These are phyloP conservation scores for Barbatosphaeria neglecta DNA, from an alignment of 495 filamentous ascomycete species.

Conservation along the genomic window DNA sequence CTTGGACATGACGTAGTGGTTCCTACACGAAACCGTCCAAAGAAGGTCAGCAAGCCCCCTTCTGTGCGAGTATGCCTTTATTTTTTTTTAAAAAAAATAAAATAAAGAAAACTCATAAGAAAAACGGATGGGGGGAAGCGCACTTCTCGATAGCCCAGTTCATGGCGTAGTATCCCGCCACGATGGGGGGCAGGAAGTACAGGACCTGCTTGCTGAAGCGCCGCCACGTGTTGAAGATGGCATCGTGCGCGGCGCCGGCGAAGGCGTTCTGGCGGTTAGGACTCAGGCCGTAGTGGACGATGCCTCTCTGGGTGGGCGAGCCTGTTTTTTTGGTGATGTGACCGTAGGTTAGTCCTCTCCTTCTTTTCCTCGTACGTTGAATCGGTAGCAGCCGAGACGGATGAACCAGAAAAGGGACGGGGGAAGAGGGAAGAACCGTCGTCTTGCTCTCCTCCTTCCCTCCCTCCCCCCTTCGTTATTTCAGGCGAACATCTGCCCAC, in stretches of 20 bases:
- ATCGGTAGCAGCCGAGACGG: too few relatives aligned
- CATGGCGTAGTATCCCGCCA: slow-evolving; percentile 65
- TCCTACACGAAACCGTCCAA: too few relatives aligned
- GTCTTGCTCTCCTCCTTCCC: background rate
- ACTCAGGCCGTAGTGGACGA: slow-evolving; percentile 39
- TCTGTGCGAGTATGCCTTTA: background rate
- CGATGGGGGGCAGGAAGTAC: slow-evolving; percentile 69
- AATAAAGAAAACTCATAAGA: background rate
- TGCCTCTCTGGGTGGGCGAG: slow-evolving; percentile 43
- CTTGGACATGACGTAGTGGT: slow-evolving; percentile 90
- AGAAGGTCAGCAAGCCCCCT: slow-evolving; percentile 10
- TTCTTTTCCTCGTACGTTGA: background rate
- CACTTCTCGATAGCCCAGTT: slow-evolving; percentile 82
- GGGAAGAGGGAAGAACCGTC: background rate
- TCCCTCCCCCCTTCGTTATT: background rate
- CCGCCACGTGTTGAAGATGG: slow-evolving; percentile 53
- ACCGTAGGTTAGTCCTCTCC: background rate
- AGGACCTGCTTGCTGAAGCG: slow-evolving; percentile 56
- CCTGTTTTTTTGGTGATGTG: slow-evolving; percentile 20
- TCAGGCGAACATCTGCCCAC: too few relatives aligned
- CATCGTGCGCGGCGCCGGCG: slow-evolving; percentile 42
- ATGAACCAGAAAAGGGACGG: too few relatives aligned
- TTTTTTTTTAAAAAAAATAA: background rate
- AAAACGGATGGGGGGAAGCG: slow-evolving; percentile 11
- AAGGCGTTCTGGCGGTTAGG: slow-evolving; percentile 46